Base-by-base conservation (phyloP, 805 yeast species). In the Candida manassasensis region DNA sequence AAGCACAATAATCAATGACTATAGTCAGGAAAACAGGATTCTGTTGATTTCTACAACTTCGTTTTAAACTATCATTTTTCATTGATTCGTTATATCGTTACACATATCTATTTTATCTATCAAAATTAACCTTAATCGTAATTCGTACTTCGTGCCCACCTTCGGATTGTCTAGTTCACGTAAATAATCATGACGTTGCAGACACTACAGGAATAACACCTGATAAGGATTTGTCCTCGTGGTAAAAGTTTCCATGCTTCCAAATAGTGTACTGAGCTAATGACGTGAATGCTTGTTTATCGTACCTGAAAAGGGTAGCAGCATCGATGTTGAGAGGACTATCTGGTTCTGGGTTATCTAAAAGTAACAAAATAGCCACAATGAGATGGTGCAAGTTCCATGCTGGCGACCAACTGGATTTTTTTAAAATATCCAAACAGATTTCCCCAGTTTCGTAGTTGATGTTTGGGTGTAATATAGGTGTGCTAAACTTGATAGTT, bases 251-350 rank as follows among this genome's bases (percentile, higher is more conserved):
- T n/a, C 49, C 48, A 37, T 50, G 27, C 39, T 60, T 61, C 73
- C 73, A 67, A 26, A 67, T 60, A 28, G 48, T 55, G 41, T 57
- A 61, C 42, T 67, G 71, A 7, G 57, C 68, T 43, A 64, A 45
- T 36, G 64, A 58, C 43, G 63, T 66, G 41, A 61, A 66, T 4
- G 64, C 73, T 11, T 42, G 34, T 27, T 48, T 51, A 14, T 72
- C 75, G 27, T 57, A 55, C 39, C 79, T 69, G 40, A 67, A 61
- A 21, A 82, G 48, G 44, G 77, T 79, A 4, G 87, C 84, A 56
- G 79, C 64, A 50, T 83, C 89, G 11, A 83, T 65, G 48, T 83
- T 80, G 34, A 83, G 55, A 0, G 90, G 90, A 27, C 84, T 76
- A 41, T 77, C 77, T 0, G 85, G 82, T 49, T 79, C 87, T 0